phyloP scores from a whole-genome alignment of 2,329 filamentous ascomycete genomes.

The Fusarium sp. region DNA sequence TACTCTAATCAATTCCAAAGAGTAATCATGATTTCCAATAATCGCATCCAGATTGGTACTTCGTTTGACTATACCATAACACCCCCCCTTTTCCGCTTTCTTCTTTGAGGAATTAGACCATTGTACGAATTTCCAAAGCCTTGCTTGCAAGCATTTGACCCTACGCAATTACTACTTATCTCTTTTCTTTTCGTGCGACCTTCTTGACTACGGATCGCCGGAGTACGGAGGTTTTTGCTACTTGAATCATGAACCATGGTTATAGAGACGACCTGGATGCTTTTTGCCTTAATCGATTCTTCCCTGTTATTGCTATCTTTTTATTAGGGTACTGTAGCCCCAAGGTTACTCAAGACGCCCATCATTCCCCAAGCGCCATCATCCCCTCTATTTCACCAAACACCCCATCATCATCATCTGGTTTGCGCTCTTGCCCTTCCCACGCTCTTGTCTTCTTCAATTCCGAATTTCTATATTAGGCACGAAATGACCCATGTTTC shows the following conservation, averaged over 20 bases:
- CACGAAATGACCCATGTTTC: conserved; percentile 18
- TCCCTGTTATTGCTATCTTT: conserved; percentile 11
- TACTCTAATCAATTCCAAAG: conserved; percentile 3
- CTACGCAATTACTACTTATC: conserved; percentile 1
- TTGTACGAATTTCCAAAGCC: conserved; percentile 32
- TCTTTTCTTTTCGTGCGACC: conserved; percentile 15
- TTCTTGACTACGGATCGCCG: conserved; percentile 38
- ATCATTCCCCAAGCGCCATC: neutral
- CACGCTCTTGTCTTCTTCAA: neutral
- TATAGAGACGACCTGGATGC: conserved; percentile 46
- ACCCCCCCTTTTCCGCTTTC: conserved; percentile 20
- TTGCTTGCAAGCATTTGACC: conserved; percentile 7
- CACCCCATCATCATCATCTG: conserved; percentile 11
- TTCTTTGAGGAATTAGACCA: conserved; percentile 26
- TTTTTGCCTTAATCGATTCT: conserved; percentile 20
- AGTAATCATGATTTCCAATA: conserved; percentile 24
- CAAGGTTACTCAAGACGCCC: conserved; percentile 5
- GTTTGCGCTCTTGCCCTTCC: conserved; percentile 4
- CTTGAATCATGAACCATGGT: conserved; percentile 42
- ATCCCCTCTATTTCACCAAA: neutral
- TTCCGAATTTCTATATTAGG: conserved; percentile 32
- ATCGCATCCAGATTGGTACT: conserved; percentile 34
- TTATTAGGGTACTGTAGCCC: conserved; percentile 11
- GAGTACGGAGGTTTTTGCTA: conserved; percentile 43
- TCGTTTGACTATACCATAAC: conserved; percentile 36